phyloP scores from a whole-genome alignment of 768 basidiomycete species.

The Hypholoma fasciculare region DNA sequence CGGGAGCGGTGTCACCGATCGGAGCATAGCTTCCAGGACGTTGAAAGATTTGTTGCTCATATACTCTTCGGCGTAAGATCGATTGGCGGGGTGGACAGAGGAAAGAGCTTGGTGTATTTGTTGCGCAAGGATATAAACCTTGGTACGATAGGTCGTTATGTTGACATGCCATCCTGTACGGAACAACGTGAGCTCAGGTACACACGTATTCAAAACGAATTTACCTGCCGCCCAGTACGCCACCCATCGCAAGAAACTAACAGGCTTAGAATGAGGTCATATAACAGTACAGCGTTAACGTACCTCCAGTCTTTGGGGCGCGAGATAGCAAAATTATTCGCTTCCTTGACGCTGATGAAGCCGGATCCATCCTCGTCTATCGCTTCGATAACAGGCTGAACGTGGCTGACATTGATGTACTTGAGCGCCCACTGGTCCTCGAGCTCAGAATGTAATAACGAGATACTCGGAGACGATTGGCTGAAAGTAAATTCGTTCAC shows the following conservation, averaged over 20 bases:
- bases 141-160: constrained; percentile 14
- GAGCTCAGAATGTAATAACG: background rate
- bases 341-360: constrained; percentile 27
- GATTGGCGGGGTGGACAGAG: constrained; percentile 15
- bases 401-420: constrained; percentile 24
- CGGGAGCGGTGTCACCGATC: constrained; percentile 14
- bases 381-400: constrained; percentile 26
- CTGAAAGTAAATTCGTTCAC: too few relatives aligned
- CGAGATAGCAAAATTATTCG: constrained; percentile 21
- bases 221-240: constrained; percentile 28
- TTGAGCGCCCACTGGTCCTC: constrained; percentile 20
- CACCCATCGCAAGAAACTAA: constrained; percentile 24
- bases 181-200: background rate
- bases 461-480: too few relatives aligned
- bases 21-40: constrained; percentile 15
- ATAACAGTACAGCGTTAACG: too few relatives aligned
- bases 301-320: constrained; percentile 23
- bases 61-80: constrained; percentile 10
- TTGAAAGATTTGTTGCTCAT: constrained; percentile 1
- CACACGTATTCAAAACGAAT: background rate
- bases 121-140: constrained; percentile 14
- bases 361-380: constrained; percentile 29
- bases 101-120: constrained; percentile 12
- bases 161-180: constrained; percentile 19
- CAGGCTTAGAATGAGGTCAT: too few relatives aligned